Evolutionary conservation across 495 filamentous ascomycete species (phyloP), one percentile per base, ranked within the genome.

Genomic region (Aspergillus campestris): DNA sequence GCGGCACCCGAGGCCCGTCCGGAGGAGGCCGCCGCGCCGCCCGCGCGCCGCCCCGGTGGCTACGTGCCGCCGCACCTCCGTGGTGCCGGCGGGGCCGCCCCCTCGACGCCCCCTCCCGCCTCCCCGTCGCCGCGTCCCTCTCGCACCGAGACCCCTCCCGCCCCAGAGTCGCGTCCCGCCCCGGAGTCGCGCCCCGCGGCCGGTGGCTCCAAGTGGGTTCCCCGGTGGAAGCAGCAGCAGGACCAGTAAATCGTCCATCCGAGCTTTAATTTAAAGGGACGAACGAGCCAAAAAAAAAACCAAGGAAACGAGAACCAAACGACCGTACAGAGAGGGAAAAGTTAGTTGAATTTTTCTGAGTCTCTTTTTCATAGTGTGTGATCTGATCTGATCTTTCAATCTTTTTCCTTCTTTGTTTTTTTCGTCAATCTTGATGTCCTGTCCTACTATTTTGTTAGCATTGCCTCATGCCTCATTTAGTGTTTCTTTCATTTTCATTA

Each of bases 61-160:
- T 78, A 78, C 43, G 65, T 78, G 7, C 72, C 67, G n/a, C 74
- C 74, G 50, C 67, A 69, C 41, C 56, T 68, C 40, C 74, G 73
- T 47, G 51, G 56, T 41, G 65, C 62, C 39, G 57, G 66, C 40
- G 49, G 45, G 39, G 62, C 60, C 55, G 50, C 56, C 38, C 59
- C 62, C 40, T 52, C 55, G 31, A 57, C 65, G 15, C 58, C 65
- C 15, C 55, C 65, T 38, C 47, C 50, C 39, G 34, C 54, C 15
- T 45, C 48, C 33, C 54, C 59, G 38, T 48, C 57, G 33, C 49
- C 54, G 34, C 51, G 56, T 30, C 51, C 63, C 51, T 48, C 53
- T 47, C 56, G 65, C 55, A 52, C 57, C 50, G 47, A 59, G 51
- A 56, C 54, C 45, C 49, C 61, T 42, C 48, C 52, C 47, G 8